A percentile compares a stretch with the other conserved stretches of the same genome.
Evolutionary conservation across 23 red algal species (phyloP).

Genomic region (Gracilaria caudata): DNA sequence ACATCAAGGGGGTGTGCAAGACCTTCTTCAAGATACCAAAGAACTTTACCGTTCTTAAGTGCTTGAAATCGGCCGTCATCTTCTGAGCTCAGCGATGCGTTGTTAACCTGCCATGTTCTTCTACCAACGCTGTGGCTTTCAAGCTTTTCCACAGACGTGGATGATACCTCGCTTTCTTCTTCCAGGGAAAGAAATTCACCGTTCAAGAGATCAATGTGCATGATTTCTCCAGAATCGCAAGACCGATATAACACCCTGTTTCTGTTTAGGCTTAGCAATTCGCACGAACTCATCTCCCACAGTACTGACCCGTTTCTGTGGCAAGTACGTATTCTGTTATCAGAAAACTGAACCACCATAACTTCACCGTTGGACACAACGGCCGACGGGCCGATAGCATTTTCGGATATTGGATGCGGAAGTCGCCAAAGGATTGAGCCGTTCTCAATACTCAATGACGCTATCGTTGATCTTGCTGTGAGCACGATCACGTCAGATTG

Average conservation of each 20-base stretch:
- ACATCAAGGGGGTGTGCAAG: constrained; percentile 20
- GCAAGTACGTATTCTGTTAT: constrained; percentile 20
- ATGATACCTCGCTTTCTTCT: background rate
- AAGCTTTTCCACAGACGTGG: background rate
- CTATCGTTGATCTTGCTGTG: constrained; percentile 8
- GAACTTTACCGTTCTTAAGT: background rate
- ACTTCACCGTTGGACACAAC: background rate
- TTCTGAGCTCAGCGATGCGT: background rate
- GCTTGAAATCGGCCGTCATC: constrained; percentile 28
- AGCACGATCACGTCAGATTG: constrained; percentile 26
- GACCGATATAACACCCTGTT: background rate
- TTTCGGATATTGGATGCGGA: constrained; percentile 10
- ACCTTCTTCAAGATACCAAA: constrained; percentile 38
- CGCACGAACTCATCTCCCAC: constrained; percentile 24
- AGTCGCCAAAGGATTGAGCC: constrained; percentile 27
- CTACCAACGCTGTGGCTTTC: background rate
- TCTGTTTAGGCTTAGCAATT: background rate
- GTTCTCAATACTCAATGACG: background rate
- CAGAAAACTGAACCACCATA: constrained; percentile 12
- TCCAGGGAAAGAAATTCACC: background rate
- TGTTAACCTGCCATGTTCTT: background rate
- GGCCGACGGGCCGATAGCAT: background rate
- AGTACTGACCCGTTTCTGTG: background rate
- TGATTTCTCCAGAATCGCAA: constrained; percentile 1
- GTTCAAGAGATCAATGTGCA: background rate